These are phyloP conservation scores for Agrocybe praecox DNA, from an alignment of 768 basidiomycete species.

Conservation along the genomic window DNA sequence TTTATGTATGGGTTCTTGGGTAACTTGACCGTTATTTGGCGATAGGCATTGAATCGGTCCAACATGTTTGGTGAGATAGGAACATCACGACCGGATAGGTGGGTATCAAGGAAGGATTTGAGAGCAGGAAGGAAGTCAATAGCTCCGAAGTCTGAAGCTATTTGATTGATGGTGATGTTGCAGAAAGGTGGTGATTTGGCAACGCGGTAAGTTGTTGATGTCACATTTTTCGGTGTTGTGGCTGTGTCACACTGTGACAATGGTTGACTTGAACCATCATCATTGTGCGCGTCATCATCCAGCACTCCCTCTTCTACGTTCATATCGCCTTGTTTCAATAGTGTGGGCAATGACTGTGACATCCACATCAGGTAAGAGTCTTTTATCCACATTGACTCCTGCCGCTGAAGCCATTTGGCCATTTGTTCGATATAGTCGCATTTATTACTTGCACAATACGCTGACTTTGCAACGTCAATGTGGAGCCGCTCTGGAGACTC, in stretches of 20 bases:
- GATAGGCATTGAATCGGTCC: conserved; percentile 18
- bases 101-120: conserved; percentile 5
- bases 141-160: neutral
- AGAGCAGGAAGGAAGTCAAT: conserved; percentile 4
- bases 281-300: neutral
- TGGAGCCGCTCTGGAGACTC: conserved; percentile 41
- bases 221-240: neutral
- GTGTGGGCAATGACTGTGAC: neutral
- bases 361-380: conserved; percentile 30
- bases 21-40: neutral
- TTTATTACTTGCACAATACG: conserved; percentile 29
- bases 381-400: conserved; percentile 32
- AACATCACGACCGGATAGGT: conserved; percentile 18
- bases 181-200: conserved; percentile 13
- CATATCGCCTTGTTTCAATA: neutral
- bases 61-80: neutral
- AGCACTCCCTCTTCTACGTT: neutral
- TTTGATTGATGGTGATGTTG: neutral
- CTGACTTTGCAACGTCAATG: conserved; percentile 42
- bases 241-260: neutral
- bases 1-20: too few species aligned
- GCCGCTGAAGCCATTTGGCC: conserved; percentile 36
- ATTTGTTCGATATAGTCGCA: conserved; percentile 36
- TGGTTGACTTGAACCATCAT: neutral
- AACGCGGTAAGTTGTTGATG: neutral